A percentile compares a stretch with the other conserved stretches of the same genome.
phyloP scores from a whole-genome alignment of 2,329 filamentous ascomycete species.

The Lachnellula arida region DNA sequence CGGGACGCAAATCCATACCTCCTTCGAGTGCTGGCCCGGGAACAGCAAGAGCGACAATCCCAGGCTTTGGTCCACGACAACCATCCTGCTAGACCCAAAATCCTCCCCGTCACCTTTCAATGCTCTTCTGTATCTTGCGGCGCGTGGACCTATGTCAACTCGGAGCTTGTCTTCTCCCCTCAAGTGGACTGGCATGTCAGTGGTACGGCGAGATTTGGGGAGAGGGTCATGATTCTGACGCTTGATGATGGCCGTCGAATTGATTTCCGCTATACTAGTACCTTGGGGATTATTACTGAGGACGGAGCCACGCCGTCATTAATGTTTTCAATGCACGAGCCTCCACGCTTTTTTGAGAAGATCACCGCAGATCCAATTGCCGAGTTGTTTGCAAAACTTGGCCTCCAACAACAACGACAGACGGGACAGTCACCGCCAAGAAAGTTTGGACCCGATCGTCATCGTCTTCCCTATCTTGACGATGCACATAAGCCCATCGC shows the following conservation, averaged over 20 bases:
- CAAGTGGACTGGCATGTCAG: slow-evolving; percentile 37
- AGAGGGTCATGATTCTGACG: slow-evolving; percentile 39
- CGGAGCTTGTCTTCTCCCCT: slow-evolving; percentile 37
- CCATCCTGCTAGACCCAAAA: slow-evolving; percentile 3
- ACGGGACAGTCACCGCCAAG: background rate
- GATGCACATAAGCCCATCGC: slow-evolving; percentile 35
- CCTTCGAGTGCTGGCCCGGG: slow-evolving; percentile 19
- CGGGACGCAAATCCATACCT: slow-evolving; percentile 20
- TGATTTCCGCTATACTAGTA: slow-evolving; percentile 41
- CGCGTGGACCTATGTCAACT: slow-evolving; percentile 37
- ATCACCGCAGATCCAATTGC: slow-evolving; percentile 5
- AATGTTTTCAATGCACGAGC: slow-evolving; percentile 47
- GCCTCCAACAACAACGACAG: slow-evolving; percentile 2
- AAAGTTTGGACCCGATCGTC: slow-evolving; percentile 5
- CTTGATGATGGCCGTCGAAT: slow-evolving; percentile 34
- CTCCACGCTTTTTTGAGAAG: slow-evolving; percentile 45
- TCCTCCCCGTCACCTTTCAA: slow-evolving; percentile 29
- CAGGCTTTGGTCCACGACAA: background rate
- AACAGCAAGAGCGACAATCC: slow-evolving; percentile 18
- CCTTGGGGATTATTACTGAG: slow-evolving; percentile 37
- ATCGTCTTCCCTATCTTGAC: slow-evolving; percentile 35
- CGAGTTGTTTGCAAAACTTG: slow-evolving; percentile 6
- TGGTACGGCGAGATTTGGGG: slow-evolving; percentile 36
- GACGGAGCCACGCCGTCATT: slow-evolving; percentile 36
- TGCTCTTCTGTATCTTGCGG: slow-evolving; percentile 37